Conservation (phyloP, 2,329 filamentous ascomycete species). For the Ophiosphaerella narmari region DNA sequence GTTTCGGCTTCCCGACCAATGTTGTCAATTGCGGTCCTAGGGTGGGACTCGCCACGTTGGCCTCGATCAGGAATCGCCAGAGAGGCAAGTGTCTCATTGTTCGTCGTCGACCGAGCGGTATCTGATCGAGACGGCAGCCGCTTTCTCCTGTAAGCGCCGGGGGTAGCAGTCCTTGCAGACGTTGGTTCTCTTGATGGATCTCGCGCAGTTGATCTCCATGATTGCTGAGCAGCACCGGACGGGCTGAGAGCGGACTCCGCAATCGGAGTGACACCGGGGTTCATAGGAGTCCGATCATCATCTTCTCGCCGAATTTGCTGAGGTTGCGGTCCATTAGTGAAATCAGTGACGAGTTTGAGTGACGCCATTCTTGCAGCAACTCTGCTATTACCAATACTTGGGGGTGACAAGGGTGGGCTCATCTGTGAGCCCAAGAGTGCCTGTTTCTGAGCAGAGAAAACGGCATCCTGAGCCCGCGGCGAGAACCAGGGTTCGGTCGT, state of each 20-base stretch:
- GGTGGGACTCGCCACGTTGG: constrained; percentile 35
- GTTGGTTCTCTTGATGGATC: constrained; percentile 49
- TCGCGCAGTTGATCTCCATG: constrained; percentile 43
- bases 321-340: constrained; percentile 57
- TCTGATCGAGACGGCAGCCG: constrained; percentile 60
- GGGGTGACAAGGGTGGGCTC: constrained; percentile 76
- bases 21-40: constrained; percentile 46
- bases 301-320: constrained; percentile 70
- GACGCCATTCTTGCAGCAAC: constrained; percentile 78
- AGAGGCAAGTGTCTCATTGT: constrained; percentile 39
- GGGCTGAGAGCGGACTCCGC: constrained; percentile 71
- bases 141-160: constrained; percentile 69
- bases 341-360: constrained; percentile 89
- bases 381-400: constrained; percentile 59
- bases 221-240: constrained; percentile 51
- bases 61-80: constrained; percentile 44
- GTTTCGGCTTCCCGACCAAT: constrained; percentile 48
- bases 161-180: constrained; percentile 57
- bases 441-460: constrained; percentile 60
- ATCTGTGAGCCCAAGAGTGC: constrained; percentile 59
- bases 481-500: constrained; percentile 87
- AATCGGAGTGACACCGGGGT: constrained; percentile 84
- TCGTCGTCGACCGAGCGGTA: constrained; percentile 35
- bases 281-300: constrained; percentile 72
- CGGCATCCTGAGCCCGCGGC: constrained; percentile 71